These are phyloP conservation scores for Alternaria novae-zelandiae DNA, from an alignment of 2,329 filamentous ascomycete species.

Conservation along the genomic window DNA sequence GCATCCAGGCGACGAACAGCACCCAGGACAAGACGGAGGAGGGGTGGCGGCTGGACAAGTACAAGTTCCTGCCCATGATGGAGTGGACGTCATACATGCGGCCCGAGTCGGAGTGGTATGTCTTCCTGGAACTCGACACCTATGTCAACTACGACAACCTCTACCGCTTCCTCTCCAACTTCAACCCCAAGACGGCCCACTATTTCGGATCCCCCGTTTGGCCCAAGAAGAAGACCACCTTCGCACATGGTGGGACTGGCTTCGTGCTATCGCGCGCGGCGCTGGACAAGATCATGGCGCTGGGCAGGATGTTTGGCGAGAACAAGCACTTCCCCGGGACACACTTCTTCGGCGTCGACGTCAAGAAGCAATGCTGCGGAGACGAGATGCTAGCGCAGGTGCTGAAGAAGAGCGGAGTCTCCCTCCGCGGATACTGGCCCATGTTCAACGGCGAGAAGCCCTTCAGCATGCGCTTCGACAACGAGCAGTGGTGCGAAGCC, in stretches of 20 bases:
- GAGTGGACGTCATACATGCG: slow-evolving; percentile 54
- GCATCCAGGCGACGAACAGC: slow-evolving; percentile 49
- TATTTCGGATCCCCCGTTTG: slow-evolving; percentile 52
- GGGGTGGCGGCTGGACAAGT: slow-evolving; percentile 63
- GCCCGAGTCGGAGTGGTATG: slow-evolving; percentile 43
- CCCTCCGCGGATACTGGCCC: slow-evolving; percentile 50
- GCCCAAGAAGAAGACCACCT: slow-evolving; percentile 43
- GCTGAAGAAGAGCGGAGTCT: slow-evolving; percentile 44
- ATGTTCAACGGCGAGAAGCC: slow-evolving; percentile 55
- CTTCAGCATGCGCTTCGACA: slow-evolving; percentile 45
- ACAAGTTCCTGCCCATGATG: slow-evolving; percentile 64
- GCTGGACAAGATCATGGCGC: slow-evolving; percentile 53
- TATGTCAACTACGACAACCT: slow-evolving; percentile 50
- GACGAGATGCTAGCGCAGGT: slow-evolving; percentile 49
- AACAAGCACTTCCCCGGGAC: slow-evolving; percentile 42
- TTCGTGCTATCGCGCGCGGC: slow-evolving; percentile 56
- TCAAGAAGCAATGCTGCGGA: slow-evolving; percentile 46
- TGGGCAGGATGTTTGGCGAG: slow-evolving; percentile 46
- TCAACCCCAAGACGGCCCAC: slow-evolving; percentile 45
- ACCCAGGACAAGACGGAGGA: slow-evolving; percentile 55
- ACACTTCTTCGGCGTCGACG: slow-evolving; percentile 45
- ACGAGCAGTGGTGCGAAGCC: slow-evolving; percentile 53
- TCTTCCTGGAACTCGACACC: slow-evolving; percentile 48
- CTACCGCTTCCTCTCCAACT: slow-evolving; percentile 47
- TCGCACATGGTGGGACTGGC: slow-evolving; percentile 54